These are phyloP conservation scores for Zygosaccharomyces pseudorouxii DNA, from an alignment of 805 yeast genomes.

Conservation along the genomic window DNA sequence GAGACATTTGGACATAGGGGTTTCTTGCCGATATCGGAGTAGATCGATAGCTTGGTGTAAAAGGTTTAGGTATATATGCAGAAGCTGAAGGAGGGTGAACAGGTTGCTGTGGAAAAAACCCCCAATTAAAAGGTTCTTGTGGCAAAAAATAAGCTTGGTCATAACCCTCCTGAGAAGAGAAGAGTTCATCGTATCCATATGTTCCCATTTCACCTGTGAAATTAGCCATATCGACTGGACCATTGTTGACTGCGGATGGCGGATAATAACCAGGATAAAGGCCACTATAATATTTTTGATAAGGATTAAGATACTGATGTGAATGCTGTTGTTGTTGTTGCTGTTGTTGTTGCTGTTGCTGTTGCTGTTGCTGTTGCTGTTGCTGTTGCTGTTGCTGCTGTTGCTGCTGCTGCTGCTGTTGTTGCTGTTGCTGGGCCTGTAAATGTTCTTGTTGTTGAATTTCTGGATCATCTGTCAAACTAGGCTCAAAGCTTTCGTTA, in stretches of 20 bases:
- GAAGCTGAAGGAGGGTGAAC: slow-evolving; percentile 19
- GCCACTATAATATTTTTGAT: slow-evolving; percentile 10
- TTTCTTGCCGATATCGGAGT: slow-evolving; percentile 19
- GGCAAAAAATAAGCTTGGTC: slow-evolving; percentile 19
- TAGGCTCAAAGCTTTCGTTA: background rate
- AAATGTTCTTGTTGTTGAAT: background rate
- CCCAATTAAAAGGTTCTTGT: slow-evolving; percentile 16
- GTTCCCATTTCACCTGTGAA: slow-evolving; percentile 8
- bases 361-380: slow-evolving; percentile 2
- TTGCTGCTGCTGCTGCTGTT: slow-evolving; percentile 7
- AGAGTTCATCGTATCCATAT: slow-evolving; percentile 18
- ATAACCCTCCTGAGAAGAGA: slow-evolving; percentile 12
- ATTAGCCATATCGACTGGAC: slow-evolving; percentile 7
- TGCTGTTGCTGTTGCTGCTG: slow-evolving; percentile 2
- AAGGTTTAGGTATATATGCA: slow-evolving; percentile 17
- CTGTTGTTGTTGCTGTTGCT: slow-evolving; percentile 3
- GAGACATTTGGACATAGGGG: slow-evolving; percentile 17
- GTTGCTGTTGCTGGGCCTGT: slow-evolving; percentile 9
- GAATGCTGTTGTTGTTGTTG: slow-evolving; percentile 7
- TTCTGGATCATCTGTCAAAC: slow-evolving; percentile 1
- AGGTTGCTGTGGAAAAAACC: slow-evolving; percentile 20
- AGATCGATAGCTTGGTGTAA: slow-evolving; percentile 19
- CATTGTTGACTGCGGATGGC: slow-evolving; percentile 4
- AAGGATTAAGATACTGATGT: slow-evolving; percentile 11
- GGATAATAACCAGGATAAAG: slow-evolving; percentile 12